Percentiles rank a stretch among this genome's conserved stretches.
phyloP scores from a whole-genome alignment of 805 yeast genomes.

The Zygosaccharomyces kombuchaensis region DNA sequence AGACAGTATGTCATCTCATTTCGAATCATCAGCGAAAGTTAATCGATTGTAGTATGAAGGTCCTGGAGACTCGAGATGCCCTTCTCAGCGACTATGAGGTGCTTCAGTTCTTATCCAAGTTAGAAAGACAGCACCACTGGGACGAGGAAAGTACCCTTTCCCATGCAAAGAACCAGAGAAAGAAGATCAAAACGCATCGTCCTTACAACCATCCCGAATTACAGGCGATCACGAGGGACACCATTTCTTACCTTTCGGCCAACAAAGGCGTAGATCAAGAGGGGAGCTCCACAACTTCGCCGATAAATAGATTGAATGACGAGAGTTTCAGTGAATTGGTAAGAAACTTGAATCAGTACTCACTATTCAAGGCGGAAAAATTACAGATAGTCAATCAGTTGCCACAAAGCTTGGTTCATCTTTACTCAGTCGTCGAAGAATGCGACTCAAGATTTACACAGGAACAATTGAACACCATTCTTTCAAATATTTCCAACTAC shows the following conservation, averaged over 20 bases:
- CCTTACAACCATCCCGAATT: slow-evolving; percentile 36
- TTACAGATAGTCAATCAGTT: slow-evolving; percentile 76
- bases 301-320: slow-evolving; percentile 30
- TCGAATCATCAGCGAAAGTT: background rate
- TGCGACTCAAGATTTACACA: slow-evolving; percentile 83
- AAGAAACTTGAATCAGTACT: slow-evolving; percentile 37
- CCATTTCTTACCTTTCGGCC: slow-evolving; percentile 25
- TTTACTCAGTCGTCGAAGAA: slow-evolving; percentile 82
- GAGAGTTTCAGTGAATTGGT: slow-evolving; percentile 32
- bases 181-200: slow-evolving; percentile 27
- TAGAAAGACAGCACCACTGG: slow-evolving; percentile 40
- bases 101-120: slow-evolving; percentile 42
- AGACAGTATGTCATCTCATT: background rate
- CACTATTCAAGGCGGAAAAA: slow-evolving; percentile 75
- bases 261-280: slow-evolving; percentile 24
- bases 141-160: slow-evolving; percentile 19
- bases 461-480: slow-evolving; percentile 54
- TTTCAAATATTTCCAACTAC: slow-evolving; percentile 50
- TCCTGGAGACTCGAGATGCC: slow-evolving; percentile 46
- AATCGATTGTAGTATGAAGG: slow-evolving; percentile 33
- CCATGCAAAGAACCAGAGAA: slow-evolving; percentile 19
- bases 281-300: slow-evolving; percentile 17
- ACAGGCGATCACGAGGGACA: slow-evolving; percentile 36
- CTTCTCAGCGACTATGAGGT: slow-evolving; percentile 58
- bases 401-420: slow-evolving; percentile 74